Conservation (phyloP, 768 basidiomycete genomes). For the Mycena albidolilacea region DNA sequence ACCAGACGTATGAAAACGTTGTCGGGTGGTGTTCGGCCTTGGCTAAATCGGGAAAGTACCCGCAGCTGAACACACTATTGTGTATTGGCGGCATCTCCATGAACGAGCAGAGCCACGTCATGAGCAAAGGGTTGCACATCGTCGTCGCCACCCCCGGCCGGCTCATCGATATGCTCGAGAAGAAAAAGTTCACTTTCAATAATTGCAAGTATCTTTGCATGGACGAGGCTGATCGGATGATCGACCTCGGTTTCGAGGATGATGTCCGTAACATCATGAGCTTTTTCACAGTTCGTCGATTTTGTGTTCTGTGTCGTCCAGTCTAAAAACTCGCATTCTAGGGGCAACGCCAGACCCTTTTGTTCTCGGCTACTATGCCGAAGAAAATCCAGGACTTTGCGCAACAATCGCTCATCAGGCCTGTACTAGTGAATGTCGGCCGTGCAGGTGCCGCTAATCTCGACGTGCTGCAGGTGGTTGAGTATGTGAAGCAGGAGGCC, state of each 20-base stretch:
- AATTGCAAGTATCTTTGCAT: slow-evolving; percentile 97
- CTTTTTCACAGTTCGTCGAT: slow-evolving; percentile 87
- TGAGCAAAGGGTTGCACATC: slow-evolving; percentile 94
- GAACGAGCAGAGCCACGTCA: slow-evolving; percentile 94
- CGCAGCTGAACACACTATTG: slow-evolving; percentile 87
- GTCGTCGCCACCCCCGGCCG: slow-evolving; percentile 98
- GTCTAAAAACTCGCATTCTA: slow-evolving; percentile 49
- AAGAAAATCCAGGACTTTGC: slow-evolving; percentile 99
- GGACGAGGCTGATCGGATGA: slow-evolving; percentile 99
- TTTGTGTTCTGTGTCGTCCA: slow-evolving; percentile 13
- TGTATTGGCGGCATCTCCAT: slow-evolving; percentile 99
- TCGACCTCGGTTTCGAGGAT: slow-evolving; percentile 98
- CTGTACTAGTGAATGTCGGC: slow-evolving; percentile 96
- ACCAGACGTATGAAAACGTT: slow-evolving; percentile 97
- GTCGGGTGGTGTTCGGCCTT: slow-evolving; percentile 88
- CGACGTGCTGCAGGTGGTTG: slow-evolving; percentile 96
- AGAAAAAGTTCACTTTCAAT: slow-evolving; percentile 92
- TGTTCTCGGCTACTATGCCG: slow-evolving; percentile 99
- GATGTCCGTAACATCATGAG: slow-evolving; percentile 99
- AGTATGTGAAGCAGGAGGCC: slow-evolving; percentile 99
- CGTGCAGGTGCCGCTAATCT: slow-evolving; percentile 98
- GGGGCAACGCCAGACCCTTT: slow-evolving; percentile 95
- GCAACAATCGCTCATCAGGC: slow-evolving; percentile 94
- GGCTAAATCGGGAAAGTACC: slow-evolving; percentile 85
- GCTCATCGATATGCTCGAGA: slow-evolving; percentile 98